Evolutionary conservation across 2,329 filamentous ascomycete genomes (phyloP).

Genomic region (Penicillium sp.): DNA sequence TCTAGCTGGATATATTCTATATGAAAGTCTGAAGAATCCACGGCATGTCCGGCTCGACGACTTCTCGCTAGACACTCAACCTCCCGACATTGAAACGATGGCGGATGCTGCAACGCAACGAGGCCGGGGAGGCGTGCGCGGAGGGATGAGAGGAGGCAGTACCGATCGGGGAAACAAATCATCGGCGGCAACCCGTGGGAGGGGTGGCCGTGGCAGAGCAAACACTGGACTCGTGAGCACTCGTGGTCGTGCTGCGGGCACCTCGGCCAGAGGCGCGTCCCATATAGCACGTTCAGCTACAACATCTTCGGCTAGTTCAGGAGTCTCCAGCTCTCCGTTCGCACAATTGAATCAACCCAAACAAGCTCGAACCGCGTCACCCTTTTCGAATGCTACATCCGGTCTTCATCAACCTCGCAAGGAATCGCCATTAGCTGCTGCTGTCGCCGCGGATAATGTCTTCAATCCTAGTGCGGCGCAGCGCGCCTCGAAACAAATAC

Average conservation of each 20-base stretch:
- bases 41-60: too few relatives aligned
- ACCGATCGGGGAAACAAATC: slow-evolving; percentile 14
- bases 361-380: too few relatives aligned
- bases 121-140: slow-evolving; percentile 9
- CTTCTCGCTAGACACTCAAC: too few relatives aligned
- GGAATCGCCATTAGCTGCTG: neutral
- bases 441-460: neutral
- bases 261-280: slow-evolving; percentile 9
- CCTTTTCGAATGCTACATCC: too few relatives aligned
- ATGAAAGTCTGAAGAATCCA: slow-evolving; percentile 11
- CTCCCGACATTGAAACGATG: too few relatives aligned
- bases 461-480: slow-evolving; percentile 2
- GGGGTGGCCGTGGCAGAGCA: slow-evolving; percentile 13
- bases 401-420: too few relatives aligned
- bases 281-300: slow-evolving; percentile 1
- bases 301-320: neutral
- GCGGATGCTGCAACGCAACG: neutral
- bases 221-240: neutral
- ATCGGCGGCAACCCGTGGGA: slow-evolving; percentile 22
- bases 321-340: slow-evolving; percentile 21
- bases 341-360: slow-evolving; percentile 17
- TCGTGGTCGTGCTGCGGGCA: slow-evolving; percentile 16
- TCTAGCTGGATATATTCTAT: slow-evolving; percentile 13
- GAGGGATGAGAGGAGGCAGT: slow-evolving; percentile 11
- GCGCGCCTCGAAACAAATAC: slow-evolving; percentile 7